Evolutionary conservation across 1,139 yeast genomes (phyloP).

Genomic region (Suhomyces maxii): DNA sequence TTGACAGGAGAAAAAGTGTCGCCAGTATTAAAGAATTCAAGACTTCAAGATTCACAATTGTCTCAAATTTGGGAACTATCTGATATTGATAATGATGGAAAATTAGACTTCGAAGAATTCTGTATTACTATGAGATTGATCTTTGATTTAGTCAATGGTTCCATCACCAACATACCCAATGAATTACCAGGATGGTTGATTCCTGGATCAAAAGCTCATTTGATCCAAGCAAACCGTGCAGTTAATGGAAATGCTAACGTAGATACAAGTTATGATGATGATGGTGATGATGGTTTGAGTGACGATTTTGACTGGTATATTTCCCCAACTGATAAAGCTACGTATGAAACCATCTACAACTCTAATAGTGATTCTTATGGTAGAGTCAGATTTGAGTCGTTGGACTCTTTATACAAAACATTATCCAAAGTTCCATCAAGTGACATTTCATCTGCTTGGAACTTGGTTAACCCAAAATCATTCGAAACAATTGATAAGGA

Average conservation of each 20-base stretch:
- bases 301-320: constrained; percentile 94
- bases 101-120: constrained; percentile 92
- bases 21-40: constrained; percentile 85
- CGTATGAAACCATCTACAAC: constrained; percentile 77
- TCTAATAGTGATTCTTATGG: constrained; percentile 80
- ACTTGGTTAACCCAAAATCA: constrained; percentile 85
- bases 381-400: constrained; percentile 72
- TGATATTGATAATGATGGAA: constrained; percentile 91
- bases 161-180: constrained; percentile 59
- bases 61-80: constrained; percentile 88
- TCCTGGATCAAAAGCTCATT: constrained; percentile 83
- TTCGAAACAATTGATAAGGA: constrained; percentile 89
- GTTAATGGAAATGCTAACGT: constrained; percentile 30
- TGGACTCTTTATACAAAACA: constrained; percentile 67
- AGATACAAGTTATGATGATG: constrained; percentile 16
- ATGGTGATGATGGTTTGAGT: constrained; percentile 55
- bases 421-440: constrained; percentile 74
- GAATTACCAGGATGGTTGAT: constrained; percentile 87
- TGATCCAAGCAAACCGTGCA: constrained; percentile 79
- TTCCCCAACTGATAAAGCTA: constrained; percentile 77
- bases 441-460: constrained; percentile 94
- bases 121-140: constrained; percentile 95
- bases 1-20: constrained; percentile 84
- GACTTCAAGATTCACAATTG: constrained; percentile 71
- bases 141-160: constrained; percentile 86